Percentiles rank a stretch among this genome's conserved stretches.
Evolutionary conservation across 805 yeast genomes (phyloP).

Genomic region (Lipomyces spencermartinsiae): DNA sequence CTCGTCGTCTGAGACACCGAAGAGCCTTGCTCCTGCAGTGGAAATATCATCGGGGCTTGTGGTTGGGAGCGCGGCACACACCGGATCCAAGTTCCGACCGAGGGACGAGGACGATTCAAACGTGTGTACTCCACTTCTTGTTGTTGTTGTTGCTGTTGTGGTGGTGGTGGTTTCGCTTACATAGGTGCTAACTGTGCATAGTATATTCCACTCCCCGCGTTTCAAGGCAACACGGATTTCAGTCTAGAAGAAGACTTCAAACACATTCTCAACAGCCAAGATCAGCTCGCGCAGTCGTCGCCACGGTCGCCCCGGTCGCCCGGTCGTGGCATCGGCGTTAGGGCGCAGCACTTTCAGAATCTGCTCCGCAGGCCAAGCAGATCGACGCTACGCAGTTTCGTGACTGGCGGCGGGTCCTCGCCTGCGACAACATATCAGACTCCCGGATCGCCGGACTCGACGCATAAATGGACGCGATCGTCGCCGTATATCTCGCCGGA

Average conservation of each 20-base stretch:
- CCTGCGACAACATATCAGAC: slow-evolving; percentile 13
- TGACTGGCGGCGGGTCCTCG: slow-evolving; percentile 18
- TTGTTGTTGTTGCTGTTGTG: no score
- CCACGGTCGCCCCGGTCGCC: slow-evolving; percentile 23
- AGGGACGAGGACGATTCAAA: not conserved
- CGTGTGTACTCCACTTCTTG: not conserved
- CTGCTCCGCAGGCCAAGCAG: slow-evolving; percentile 25
- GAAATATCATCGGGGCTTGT: not conserved
- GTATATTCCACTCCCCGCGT: slow-evolving; percentile 2
- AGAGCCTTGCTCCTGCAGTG: not conserved
- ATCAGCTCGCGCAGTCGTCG: slow-evolving; percentile 9
- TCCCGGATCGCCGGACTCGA: slow-evolving; percentile 1
- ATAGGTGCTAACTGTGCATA: not conserved
- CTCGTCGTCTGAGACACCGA: not conserved
- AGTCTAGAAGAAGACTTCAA: slow-evolving; percentile 41
- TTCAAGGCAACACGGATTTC: slow-evolving; percentile 22
- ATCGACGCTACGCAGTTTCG: slow-evolving; percentile 19
- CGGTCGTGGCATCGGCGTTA: slow-evolving; percentile 16
- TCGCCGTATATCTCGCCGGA: slow-evolving; percentile 17
- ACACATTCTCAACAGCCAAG: slow-evolving; percentile 23
- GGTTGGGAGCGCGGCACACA: not conserved
- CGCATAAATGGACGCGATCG: slow-evolving; percentile 3
- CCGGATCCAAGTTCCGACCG: not conserved
- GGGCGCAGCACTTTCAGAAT: slow-evolving; percentile 27
- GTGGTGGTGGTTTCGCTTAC: not conserved